Conservation (phyloP, 257 asterid genomes). For the Fraxinus pennsylvanica region DNA sequence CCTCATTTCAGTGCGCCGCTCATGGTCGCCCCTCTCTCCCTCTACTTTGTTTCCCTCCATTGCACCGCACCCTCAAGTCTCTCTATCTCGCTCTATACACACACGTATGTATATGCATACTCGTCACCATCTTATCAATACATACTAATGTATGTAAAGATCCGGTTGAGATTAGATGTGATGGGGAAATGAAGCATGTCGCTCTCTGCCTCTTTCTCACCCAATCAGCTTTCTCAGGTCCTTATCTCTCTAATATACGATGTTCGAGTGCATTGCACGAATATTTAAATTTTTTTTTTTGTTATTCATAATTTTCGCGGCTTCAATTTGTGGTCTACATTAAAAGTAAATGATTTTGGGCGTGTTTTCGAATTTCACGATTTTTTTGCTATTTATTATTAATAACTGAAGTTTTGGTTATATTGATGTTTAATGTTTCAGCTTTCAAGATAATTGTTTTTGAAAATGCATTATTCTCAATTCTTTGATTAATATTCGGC, state of each 20-base stretch:
- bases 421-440: neutral
- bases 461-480: neutral
- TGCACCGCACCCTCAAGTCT: too few species aligned
- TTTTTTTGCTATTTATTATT: neutral
- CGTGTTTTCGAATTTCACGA: neutral
- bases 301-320: neutral
- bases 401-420: neutral
- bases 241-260: conserved; percentile 9
- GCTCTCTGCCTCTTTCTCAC: conserved; percentile 37
- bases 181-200: conserved; percentile 46
- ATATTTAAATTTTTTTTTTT: neutral
- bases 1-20: neutral
- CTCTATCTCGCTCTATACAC: too few species aligned
- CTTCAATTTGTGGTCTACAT: neutral
- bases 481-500: conserved; percentile 9
- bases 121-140: neutral
- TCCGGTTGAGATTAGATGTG: conserved; percentile 28
- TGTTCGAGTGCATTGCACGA: neutral
- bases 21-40: neutral
- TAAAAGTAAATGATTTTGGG: neutral
- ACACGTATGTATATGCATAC: neutral
- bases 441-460: neutral
- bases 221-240: conserved; percentile 44
- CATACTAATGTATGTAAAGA: neutral
- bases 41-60: neutral